Evolutionary conservation across 495 filamentous ascomycete genomes (phyloP), one percentile per base, ranked within the genome.

Genomic region (Aspergillus cavernicola): DNA sequence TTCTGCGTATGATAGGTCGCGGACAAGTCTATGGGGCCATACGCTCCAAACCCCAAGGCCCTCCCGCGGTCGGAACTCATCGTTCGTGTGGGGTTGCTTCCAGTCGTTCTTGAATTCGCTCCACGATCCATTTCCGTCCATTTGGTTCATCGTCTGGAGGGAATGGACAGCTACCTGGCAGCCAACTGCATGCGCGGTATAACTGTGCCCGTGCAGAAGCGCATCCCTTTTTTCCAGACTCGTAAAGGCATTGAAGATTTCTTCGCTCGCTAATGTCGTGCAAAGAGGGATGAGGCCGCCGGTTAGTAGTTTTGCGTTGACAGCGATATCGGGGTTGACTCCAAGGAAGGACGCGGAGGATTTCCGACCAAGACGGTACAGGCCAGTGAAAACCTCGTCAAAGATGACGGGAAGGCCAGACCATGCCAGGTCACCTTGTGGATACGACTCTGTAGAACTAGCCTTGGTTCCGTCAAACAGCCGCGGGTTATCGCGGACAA

Each of bases 361-460:
- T 45, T 80, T 74, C 26, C 82, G 80, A 19, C 88, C 87, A 15
- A 92, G 82, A 31, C 88, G 85, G 69, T 88, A 89, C 13, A 92
- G 71, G 12, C 88, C 88, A 0, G 86, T 90, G 71, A 92, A 90
- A 28, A 92, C 86, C 65, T 92, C 88, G 63, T 92, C 88, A 58
- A 85, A 84, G 62, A 92, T 76, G 24, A 92, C 69, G 0, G 88
- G 88, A 16, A 92, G 72, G 2, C 88, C 88, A 2, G 75, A 76
- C 88, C 88, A 92, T 15, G 60, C 59, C 53, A 18, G 54, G 47
- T 43, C 58, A 50, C 16, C n/a, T 26, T 32, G 52, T 12, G 42
- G 9, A 22, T 2, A 12, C 6, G 4, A 19, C 24, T 51, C 31
- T 58, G 53, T 55, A 19, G 44, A 32, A 19, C 58, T 12, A 13